Conservation (phyloP, 345 rosid species). For the Populus pruinosa region DNA sequence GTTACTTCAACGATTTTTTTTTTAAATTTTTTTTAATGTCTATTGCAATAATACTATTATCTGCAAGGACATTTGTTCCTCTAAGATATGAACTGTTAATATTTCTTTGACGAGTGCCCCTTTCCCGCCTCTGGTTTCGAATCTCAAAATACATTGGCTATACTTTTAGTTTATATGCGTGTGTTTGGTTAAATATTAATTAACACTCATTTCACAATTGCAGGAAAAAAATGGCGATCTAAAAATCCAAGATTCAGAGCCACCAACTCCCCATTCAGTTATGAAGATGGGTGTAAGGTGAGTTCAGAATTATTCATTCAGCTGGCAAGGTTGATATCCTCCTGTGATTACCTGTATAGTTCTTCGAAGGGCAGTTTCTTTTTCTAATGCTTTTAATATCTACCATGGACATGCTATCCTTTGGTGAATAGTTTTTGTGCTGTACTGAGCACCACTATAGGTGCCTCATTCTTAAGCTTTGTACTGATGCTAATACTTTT, state of each 20-base stretch:
- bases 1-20: not conserved
- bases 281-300: constrained; percentile 81
- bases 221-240: constrained; percentile 88
- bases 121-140: not conserved
- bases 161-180: not conserved
- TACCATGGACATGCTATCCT: not conserved
- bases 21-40: too few species aligned
- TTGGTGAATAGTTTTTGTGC: not conserved
- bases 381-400: constrained; percentile 6
- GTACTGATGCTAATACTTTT: not conserved
- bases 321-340: too few species aligned
- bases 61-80: not conserved
- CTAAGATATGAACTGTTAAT: not conserved
- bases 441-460: not conserved
- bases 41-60: not conserved
- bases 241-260: constrained; percentile 89
- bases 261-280: constrained; percentile 87
- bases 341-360: not conserved
- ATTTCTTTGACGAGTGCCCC: not conserved
- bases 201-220: constrained; percentile 18
- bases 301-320: constrained; percentile 13
- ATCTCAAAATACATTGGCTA: not conserved
- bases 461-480: not conserved
- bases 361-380: not conserved
- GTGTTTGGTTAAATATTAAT: not conserved